Percentiles rank a stretch among this genome's conserved stretches.
Evolutionary conservation across 768 basidiomycete species (phyloP).

Genomic region (Auricularia auricula-judae): DNA sequence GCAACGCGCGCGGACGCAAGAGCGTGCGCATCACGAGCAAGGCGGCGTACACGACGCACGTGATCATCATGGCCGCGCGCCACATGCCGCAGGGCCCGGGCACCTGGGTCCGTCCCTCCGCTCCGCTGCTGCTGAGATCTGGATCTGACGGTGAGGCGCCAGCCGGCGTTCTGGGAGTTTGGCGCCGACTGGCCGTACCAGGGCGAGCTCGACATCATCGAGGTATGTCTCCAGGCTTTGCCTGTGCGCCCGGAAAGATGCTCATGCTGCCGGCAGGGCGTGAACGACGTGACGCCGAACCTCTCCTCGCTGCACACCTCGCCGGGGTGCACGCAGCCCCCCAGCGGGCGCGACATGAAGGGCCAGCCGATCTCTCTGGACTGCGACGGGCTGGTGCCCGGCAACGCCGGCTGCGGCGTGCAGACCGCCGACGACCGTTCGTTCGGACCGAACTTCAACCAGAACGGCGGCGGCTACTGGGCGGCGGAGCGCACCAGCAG

Average conservation of each 20-base stretch:
- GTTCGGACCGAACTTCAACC: constrained; percentile 50
- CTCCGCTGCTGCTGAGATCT: background rate
- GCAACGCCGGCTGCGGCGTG: constrained; percentile 51
- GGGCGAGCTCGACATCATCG: constrained; percentile 31
- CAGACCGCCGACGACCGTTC: constrained; percentile 27
- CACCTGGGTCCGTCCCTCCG: constrained; percentile 14
- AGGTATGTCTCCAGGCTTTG: constrained; percentile 18
- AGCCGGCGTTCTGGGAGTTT: constrained; percentile 32
- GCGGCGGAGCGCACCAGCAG: constrained; percentile 11
- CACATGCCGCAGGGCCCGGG: constrained; percentile 56
- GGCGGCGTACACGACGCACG: constrained; percentile 40
- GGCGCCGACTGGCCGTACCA: constrained; percentile 30
- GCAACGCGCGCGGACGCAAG: constrained; percentile 43
- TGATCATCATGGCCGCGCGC: constrained; percentile 41
- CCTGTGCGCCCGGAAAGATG: background rate
- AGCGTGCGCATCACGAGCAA: constrained; percentile 46
- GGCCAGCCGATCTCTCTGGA: constrained; percentile 30
- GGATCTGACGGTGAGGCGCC: constrained; percentile 16
- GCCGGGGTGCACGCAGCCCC: constrained; percentile 7
- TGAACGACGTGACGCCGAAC: constrained; percentile 43
- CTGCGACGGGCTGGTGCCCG: constrained; percentile 36
- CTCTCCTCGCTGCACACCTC: constrained; percentile 44
- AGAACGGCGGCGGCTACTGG: constrained; percentile 47
- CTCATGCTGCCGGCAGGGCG: constrained; percentile 24
- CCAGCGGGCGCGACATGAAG: constrained; percentile 2